Percentiles rank a stretch among this genome's conserved stretches.
Conservation (phyloP, 305 asterid genomes). For the Lippia alba region DNA sequence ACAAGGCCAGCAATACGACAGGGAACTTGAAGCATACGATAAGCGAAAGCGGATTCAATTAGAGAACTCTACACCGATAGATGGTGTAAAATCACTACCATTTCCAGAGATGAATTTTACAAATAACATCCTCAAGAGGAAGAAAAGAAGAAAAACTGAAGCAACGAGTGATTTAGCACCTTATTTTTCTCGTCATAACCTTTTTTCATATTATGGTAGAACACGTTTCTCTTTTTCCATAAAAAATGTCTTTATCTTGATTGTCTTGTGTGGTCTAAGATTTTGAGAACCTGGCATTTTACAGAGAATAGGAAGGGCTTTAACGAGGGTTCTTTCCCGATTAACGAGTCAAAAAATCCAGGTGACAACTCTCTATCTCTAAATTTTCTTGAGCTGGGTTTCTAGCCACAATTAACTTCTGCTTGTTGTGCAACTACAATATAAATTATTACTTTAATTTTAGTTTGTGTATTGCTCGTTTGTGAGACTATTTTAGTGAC, state of each 20-base stretch:
- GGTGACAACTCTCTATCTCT: conserved; percentile 41
- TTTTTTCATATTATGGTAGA: conserved; percentile 81
- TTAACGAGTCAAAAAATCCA: conserved; percentile 40
- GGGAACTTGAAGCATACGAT: conserved; percentile 52
- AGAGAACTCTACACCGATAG: conserved; percentile 44
- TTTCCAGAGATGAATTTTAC: conserved; percentile 42
- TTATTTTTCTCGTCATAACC: conserved; percentile 75
- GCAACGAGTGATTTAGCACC: conserved; percentile 51
- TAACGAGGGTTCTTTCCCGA: conserved; percentile 42
- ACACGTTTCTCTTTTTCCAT: conserved; percentile 18
- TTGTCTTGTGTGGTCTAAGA: conserved; percentile 34
- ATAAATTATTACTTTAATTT: not conserved
- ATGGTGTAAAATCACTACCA: conserved; percentile 60
- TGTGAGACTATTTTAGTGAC: not conserved
- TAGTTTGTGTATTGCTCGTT: not conserved
- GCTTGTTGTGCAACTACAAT: conserved; percentile 2
- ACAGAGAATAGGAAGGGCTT: conserved; percentile 60
- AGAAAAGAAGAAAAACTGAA: conserved; percentile 76
- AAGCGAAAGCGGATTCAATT: conserved; percentile 41
- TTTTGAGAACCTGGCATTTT: conserved; percentile 34
- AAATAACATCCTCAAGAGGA: conserved; percentile 58
- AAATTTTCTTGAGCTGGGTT: not conserved
- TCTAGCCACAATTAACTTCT: not conserved
- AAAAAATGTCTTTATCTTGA: not conserved
- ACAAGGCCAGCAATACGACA: conserved; percentile 59